Evolutionary conservation across 2,329 filamentous ascomycete genomes (phyloP), one percentile per base, ranked within the genome.

Genomic region (Xylariaceae sp.): DNA sequence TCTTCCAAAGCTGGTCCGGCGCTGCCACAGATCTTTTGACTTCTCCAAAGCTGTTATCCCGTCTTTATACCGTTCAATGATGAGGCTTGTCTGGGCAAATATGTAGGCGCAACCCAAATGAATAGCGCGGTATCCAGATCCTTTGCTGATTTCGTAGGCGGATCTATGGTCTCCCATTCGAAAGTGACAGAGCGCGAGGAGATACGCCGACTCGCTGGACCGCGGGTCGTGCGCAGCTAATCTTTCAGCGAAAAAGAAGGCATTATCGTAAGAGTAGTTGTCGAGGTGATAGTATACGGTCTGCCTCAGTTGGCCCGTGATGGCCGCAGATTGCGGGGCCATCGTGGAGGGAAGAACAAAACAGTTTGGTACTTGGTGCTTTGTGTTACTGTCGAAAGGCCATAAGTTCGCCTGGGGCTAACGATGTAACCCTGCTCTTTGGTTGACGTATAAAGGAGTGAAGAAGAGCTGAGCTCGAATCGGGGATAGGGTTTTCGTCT

Each of bases 101-200:
- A 96, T 77, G 67, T 91, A 97, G 15, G 87, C 81, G 65, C 91
- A 96, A 22, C 90, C 90, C 19, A 95, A 61, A 65, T 97, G 87
- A 24, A 76, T 71, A 17, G 86, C 87, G 48, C 83, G 80, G 38
- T 78, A 78, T 29, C 81, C 87, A 39, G 81, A 73, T 35, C 79
- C 74, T 58, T 88, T 87, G 62, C 85, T 85, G 53, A 81, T 78
- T 57, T 97, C 90, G 63, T 87, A 91, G 9, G 93, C 90, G 11
- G 89, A 87, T 58, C 88, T 88, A 58, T 83, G 78, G 60, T 95
- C 86, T 24, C 89, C 87, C 34, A 89, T 78, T 38, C 87, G 85
- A 38, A 93, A 77, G 64, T 96, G 83, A 60, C 89, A 94, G 34
- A 95, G 79, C 12, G 90, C 81, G 36, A 95, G 72, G 11, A 98